Conservation (phyloP, 805 yeast species). For the Candida nitratophila region DNA sequence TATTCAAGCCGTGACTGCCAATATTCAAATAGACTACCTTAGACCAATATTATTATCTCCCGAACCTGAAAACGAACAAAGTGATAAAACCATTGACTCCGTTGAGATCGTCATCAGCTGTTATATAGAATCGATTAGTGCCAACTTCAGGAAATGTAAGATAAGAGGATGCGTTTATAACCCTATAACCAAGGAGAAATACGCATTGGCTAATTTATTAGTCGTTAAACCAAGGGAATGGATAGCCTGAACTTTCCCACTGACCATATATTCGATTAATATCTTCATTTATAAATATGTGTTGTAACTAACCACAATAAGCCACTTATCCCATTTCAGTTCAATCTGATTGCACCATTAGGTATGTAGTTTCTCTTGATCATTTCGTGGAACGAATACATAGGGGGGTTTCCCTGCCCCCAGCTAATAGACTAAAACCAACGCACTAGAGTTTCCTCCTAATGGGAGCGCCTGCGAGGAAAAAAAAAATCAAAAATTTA, state of each 20-base stretch:
- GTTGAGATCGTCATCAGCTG: slow-evolving; percentile 17
- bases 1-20: slow-evolving; percentile 43
- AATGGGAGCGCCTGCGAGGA: no score
- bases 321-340: no score
- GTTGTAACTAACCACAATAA: no score
- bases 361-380: no score
- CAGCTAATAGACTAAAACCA: no score
- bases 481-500: no score
- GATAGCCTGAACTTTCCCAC: background rate
- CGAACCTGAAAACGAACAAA: background rate
- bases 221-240: background rate
- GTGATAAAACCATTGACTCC: slow-evolving; percentile 1
- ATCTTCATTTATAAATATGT: no score
- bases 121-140: slow-evolving; percentile 8
- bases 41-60: slow-evolving; percentile 13
- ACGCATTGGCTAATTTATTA: background rate
- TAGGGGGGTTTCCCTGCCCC: no score
- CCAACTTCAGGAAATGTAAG: background rate
- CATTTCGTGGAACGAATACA: no score
- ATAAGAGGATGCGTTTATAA: background rate
- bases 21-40: slow-evolving; percentile 33
- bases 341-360: no score
- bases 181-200: background rate
- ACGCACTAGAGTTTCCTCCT: no score
- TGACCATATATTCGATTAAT: no score